Base-by-base conservation (phyloP, 495 filamentous ascomycete species). In the Penicillium atrosanguineum region DNA sequence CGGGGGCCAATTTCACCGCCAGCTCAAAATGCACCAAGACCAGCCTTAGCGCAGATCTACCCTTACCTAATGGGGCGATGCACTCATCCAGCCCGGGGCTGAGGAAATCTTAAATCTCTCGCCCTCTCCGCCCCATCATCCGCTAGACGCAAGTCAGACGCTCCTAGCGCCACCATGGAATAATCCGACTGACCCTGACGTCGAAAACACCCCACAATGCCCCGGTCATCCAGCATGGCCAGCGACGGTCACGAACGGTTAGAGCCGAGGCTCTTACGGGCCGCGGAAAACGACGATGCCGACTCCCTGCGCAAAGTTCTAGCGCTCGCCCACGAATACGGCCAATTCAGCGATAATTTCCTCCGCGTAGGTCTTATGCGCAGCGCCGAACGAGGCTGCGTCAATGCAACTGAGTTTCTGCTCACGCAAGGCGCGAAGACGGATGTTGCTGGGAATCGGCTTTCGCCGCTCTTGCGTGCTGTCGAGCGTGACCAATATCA, bases 181-280 rank as follows among this genome's bases (percentile, higher is more conserved):
- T 53, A 47, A 51, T 15, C 29, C 36, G 29, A 18, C 20, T 16
- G n/a, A 31, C 19, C 7, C 18, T 21, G 39, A 43, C 16, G 16
- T 26, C 42, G n/a, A 26, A 18, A 25, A 23, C 23, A n/a, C 29
- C 25, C 4, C 41, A 55, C 21, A 19, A 72, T 72, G 61, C 63
- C 73, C 20, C 57, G 68, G 23, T 74, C 75, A 23, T 75, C 75
- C 18, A 75, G 67, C 53, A 60, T 74, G 36, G 62, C 65, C 14
- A 74, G 71, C 56, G 71, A 75, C 48, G 63, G 59, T 56, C 66
- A 72, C 53, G 76, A 78, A 29, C 75, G 80, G 26, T 67, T 81
- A 39, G 80, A 83, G 49, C 79, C 77, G 7, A 71, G 75, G 8
- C 65, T 83, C n/a, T 68, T 82, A 1, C 76, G 77, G 45, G 78